Evolutionary conservation across 371 early-diverging fungal species (phyloP), one percentile per base, ranked within the genome.

Genomic region (Synchytrium microbalum): DNA sequence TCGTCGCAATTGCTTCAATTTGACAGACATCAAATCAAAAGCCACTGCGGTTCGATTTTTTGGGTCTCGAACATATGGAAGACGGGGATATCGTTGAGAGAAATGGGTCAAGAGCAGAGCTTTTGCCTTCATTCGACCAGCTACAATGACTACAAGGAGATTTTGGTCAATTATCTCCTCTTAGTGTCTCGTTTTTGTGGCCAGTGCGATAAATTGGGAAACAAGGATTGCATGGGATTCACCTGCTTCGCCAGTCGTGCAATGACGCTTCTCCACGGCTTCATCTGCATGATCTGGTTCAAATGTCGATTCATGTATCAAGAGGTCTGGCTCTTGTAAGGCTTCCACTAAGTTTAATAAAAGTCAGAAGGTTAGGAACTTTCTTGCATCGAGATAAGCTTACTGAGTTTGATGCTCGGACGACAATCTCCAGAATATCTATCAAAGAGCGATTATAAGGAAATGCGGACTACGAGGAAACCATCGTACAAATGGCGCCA

Each of bases 221-320:
- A n/a, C n/a, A n/a, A n/a, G n/a, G n/a, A n/a, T n/a, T n/a, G n/a
- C n/a, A n/a, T n/a, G n/a, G n/a, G n/a, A n/a, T n/a, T n/a, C n/a
- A n/a, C n/a, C n/a, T 0, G 99, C 98, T 75, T 98, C 97, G 46
- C 10, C 46, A 54, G 75, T 71, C 1, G 88, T 86, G 0, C 98
- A 99, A 53, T 87, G 88, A 72, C 99, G 99, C 19, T 85, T 78
- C 71, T 95, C 96, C 16, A 75, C 81, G 25, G 79, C 66, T 0
- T 99, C 99, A 33, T 93, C 89, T 16, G 79, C 80, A n/a, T 72
- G 30, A 70, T 90, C 83, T 5, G 83, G 85, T 64, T 94, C 89
- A 38, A 91, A 89, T 1, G 98, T 99, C 0, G 96, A 93, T 77
- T 99, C 99, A 73, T 99, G 99, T 62, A 99, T 84, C 64, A 99